These are phyloP conservation scores for Miamiensis avidus DNA, from an alignment of 169 alveolate species.

Conservation along the genomic window DNA sequence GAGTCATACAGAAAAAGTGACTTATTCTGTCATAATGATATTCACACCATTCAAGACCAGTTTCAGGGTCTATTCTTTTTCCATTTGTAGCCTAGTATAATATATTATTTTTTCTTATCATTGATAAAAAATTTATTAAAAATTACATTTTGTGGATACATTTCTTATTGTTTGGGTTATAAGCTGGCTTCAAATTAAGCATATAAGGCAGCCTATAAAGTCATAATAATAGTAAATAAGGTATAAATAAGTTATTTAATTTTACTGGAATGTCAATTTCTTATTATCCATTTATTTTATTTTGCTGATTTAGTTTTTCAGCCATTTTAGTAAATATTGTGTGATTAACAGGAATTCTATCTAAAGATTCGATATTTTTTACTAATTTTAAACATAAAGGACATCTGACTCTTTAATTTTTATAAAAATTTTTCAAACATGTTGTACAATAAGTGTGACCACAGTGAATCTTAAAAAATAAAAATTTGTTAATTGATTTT, in stretches of 20 bases:
- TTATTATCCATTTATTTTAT: conserved; percentile 24
- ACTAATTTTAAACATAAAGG: conserved; percentile 43
- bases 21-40: conserved; percentile 43
- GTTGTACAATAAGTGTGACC: conserved; percentile 50
- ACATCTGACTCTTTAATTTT: conserved; percentile 47
- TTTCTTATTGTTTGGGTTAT: conserved; percentile 8
- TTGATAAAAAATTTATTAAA: background rate
- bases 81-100: background rate
- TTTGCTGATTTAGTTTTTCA: conserved; percentile 31
- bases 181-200: conserved; percentile 18
- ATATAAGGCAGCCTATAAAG: conserved; percentile 2
- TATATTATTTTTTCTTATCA: background rate
- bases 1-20: conserved; percentile 48
- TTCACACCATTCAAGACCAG: conserved; percentile 44
- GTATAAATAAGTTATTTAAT: background rate
- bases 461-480: conserved; percentile 23
- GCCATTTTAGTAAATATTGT: conserved; percentile 42
- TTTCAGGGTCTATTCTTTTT: conserved; percentile 27
- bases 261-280: conserved; percentile 12
- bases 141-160: conserved; percentile 8
- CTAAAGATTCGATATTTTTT: conserved; percentile 38
- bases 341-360: conserved; percentile 47
- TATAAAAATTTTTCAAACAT: conserved; percentile 40
- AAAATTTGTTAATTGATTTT: too few species aligned
- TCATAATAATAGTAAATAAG: background rate